A percentile compares a stretch with the other conserved stretches of the same genome.
Evolutionary conservation across 1,284 basidiomycete genomes (phyloP).

Genomic region (Cryptococcus hybrid): DNA sequence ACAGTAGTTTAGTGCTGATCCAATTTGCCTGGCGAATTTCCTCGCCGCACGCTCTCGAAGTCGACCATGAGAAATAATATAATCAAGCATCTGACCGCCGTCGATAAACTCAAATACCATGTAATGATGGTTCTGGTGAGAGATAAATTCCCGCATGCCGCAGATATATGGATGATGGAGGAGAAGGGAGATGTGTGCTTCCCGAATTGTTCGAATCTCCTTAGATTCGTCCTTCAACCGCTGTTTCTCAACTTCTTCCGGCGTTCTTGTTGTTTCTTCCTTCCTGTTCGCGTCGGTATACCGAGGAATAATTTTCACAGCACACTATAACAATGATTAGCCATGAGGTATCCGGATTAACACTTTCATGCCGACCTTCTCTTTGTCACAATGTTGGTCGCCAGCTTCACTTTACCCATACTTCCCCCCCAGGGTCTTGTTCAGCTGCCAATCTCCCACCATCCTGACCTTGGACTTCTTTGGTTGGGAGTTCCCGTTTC

Average conservation of each 20-base stretch:
- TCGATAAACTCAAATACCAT: slow-evolving; percentile 99
- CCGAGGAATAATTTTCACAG: slow-evolving; percentile 96
- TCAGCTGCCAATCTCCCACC: slow-evolving; percentile 91
- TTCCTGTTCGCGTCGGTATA: slow-evolving; percentile 59
- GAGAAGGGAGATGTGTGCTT: slow-evolving; percentile 89
- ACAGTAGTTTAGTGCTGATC: slow-evolving; percentile 92
- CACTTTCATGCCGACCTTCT: slow-evolving; percentile 65
- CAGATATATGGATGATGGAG: slow-evolving; percentile 98
- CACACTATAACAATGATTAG: slow-evolving; percentile 61
- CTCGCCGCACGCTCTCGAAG: slow-evolving; percentile 91
- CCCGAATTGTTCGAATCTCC: slow-evolving; percentile 91
- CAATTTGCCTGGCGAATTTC: slow-evolving; percentile 97
- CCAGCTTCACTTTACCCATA: slow-evolving; percentile 99
- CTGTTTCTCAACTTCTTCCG: slow-evolving; percentile 57
- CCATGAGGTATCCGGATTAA: neutral
- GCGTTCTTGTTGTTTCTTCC: slow-evolving; percentile 34
- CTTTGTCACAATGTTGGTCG: slow-evolving; percentile 81
- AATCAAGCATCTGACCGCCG: slow-evolving; percentile 99
- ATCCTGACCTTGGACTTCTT: slow-evolving; percentile 18
- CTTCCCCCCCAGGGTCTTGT: slow-evolving; percentile 95
- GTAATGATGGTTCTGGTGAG: slow-evolving; percentile 96
- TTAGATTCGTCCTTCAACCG: slow-evolving; percentile 90
- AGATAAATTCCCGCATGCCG: slow-evolving; percentile 98
- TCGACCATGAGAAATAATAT: slow-evolving; percentile 98
- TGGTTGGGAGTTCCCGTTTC: neutral